Percentiles rank a stretch among this genome's conserved stretches.
Conservation (phyloP, 2,329 filamentous ascomycete species). For the Trichoderma atrobrunneum region DNA sequence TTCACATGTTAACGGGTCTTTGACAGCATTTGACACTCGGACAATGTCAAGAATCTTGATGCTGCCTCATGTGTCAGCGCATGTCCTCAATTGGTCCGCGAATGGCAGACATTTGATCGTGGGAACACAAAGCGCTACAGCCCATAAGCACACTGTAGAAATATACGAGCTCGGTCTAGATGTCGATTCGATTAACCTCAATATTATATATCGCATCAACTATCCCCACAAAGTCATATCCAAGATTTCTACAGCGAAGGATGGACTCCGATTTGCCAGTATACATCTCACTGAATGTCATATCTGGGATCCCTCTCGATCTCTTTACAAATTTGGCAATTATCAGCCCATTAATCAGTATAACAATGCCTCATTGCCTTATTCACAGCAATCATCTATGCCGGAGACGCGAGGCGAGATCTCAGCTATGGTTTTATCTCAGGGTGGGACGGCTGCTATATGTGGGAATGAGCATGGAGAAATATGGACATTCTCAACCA, state of each 20-base stretch:
- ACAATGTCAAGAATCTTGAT: neutral
- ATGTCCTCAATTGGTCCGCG: neutral
- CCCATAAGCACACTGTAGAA: neutral
- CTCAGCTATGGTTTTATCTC: neutral
- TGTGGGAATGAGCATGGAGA: conserved; percentile 7
- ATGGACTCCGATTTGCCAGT: neutral
- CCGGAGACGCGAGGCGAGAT: neutral
- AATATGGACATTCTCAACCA: neutral
- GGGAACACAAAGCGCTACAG: neutral
- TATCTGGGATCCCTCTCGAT: neutral
- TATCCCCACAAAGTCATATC: neutral
- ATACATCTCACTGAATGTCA: conserved; percentile 5
- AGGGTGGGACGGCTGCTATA: neutral
- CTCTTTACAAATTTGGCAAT: neutral
- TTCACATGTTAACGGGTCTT: neutral
- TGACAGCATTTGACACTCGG: neutral
- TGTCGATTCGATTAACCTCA: neutral
- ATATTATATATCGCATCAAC: neutral
- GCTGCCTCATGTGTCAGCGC: neutral
- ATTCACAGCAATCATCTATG: neutral
- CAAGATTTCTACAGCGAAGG: neutral
- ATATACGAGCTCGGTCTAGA: neutral
- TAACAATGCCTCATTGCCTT: neutral
- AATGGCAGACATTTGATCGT: conserved; percentile 2
- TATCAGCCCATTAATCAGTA: neutral